phyloP scores from a whole-genome alignment of 2,329 filamentous ascomycete species.

The Microdochium nivale region DNA sequence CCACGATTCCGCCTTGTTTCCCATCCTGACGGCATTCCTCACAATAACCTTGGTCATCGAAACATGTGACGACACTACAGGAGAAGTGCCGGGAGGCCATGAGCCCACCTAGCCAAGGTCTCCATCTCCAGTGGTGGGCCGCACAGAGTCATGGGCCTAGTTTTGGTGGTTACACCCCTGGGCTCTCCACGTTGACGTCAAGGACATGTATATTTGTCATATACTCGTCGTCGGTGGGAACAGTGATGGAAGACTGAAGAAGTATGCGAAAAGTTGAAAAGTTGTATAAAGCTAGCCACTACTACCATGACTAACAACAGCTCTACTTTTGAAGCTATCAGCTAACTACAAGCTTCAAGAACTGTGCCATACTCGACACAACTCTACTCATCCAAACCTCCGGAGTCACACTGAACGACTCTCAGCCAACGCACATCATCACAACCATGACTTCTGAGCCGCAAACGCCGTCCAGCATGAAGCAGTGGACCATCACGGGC shows the following conservation, averaged over 20 bases:
- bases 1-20: background rate
- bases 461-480: constrained; percentile 8
- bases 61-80: background rate
- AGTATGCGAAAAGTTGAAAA: background rate
- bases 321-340: no score
- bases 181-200: background rate
- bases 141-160: background rate
- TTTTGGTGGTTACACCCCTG: no score
- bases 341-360: no score
- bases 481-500: constrained; percentile 47
- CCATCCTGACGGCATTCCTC: background rate
- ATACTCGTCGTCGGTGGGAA: background rate
- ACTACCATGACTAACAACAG: no score
- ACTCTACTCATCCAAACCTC: background rate
- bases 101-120: background rate
- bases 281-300: no score
- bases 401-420: background rate
- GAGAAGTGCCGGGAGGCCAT: background rate
- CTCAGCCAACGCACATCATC: background rate
- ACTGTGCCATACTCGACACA: background rate
- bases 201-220: no score
- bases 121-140: background rate
- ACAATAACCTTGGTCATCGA: background rate
- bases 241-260: background rate
- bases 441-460: background rate